Base-by-base conservation (phyloP, 2,329 filamentous ascomycete genomes). In the Apiospora hydei region DNA sequence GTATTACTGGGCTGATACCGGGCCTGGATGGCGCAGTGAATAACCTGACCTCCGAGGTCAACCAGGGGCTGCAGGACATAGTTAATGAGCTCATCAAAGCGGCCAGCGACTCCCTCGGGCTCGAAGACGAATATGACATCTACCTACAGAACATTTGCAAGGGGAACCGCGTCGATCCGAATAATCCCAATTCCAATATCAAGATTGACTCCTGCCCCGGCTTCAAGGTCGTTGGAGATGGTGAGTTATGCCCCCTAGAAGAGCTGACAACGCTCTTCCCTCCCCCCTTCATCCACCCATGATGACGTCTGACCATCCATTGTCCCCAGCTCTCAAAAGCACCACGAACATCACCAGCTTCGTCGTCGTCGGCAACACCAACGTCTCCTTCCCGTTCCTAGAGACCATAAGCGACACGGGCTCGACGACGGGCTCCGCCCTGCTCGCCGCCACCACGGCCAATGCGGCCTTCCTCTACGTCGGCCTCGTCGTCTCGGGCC, bases 71-170 rank as follows among this genome's bases (percentile, higher is more conserved):
- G 11, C 61, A 51, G 30, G 30, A 68, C 16, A 64, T 71, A 21
- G 61, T 57, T 7, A 34, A 44, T 1, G 30, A 41, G 7, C 41
- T 53, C 43, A 34, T 68, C 46, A 47, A 21, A 10, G 43, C 51
- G 8, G 70, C 47, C 47, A 71, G 43, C 8, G 47, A 71, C 18
- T 53, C 44, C 61, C 18, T 67, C 64, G 70, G 70, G 30, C 34
- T 71, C n/a, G 49, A 68, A 11, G 70, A 71, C n/a, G 8, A 43
- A 44, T 71, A 71, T 43, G n/a, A 41, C 21, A 68, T 71, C 64
- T 71, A 67, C 44, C 21, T 68, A 24, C 61, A 68, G 47, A 68
- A 67, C 21, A 38, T 71, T 2, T 71, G 70, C 61, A 24, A 67
- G 41, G 70, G 70, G 3, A 67, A 49, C n/a, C 51, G 53, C 14